Evolutionary conservation across 116 monocot genomes (phyloP).

Genomic region (Papilionanthe hybrid): DNA sequence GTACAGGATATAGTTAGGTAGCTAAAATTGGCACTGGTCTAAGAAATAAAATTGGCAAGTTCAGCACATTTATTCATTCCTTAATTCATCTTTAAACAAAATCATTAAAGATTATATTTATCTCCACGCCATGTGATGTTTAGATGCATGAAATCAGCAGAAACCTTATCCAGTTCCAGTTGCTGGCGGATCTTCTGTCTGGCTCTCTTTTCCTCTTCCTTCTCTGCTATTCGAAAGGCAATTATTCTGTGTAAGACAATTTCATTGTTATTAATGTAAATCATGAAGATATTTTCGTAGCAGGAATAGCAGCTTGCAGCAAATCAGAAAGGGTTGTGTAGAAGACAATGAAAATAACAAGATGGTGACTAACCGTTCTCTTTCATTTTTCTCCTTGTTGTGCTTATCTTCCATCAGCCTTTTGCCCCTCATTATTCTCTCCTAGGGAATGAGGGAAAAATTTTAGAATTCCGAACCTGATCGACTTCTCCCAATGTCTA

Average conservation of each 20-base stretch:
- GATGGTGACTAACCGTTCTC: constrained; percentile 22
- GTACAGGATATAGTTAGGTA: background rate
- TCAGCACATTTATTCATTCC: background rate
- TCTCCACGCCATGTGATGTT: background rate
- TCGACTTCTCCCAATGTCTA: background rate
- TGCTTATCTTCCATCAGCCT: constrained; percentile 27
- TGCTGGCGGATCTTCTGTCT: constrained; percentile 27
- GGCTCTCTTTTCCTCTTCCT: constrained; percentile 33
- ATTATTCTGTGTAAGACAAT: background rate
- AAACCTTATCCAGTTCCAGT: constrained; percentile 6
- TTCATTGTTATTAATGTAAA: background rate
- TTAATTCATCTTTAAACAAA: background rate
- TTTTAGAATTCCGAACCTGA: background rate
- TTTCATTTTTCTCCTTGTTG: constrained; percentile 21
- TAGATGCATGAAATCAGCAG: background rate
- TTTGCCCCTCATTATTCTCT: constrained; percentile 26
- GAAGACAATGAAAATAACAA: background rate
- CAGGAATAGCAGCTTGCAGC: background rate
- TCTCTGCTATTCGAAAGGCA: constrained; percentile 14
- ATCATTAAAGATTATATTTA: background rate
- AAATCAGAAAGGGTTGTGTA: background rate
- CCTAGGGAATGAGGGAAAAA: constrained; percentile 1
- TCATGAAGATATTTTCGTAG: background rate
- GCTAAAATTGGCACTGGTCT: background rate
- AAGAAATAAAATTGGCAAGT: background rate